phyloP scores from a whole-genome alignment of 139 green algal genomes.

The Yamagishiella unicocca region DNA sequence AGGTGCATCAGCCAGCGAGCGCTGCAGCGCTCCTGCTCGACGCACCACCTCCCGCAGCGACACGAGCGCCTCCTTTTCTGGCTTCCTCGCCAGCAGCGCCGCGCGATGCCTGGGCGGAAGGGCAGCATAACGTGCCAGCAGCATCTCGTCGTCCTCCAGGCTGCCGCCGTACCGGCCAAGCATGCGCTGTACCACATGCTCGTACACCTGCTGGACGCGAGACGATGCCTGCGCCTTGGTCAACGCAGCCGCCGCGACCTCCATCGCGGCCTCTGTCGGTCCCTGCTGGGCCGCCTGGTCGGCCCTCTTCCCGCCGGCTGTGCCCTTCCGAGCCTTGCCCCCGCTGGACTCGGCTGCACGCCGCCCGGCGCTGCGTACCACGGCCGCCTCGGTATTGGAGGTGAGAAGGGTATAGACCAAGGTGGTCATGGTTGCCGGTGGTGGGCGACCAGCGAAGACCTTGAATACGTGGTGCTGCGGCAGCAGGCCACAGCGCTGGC shows the following conservation, averaged over 20 bases:
- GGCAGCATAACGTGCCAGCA: not conserved
- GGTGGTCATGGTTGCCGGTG: not conserved
- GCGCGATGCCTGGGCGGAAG: not conserved
- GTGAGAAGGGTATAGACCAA: constrained; percentile 8
- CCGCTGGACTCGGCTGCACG: not conserved
- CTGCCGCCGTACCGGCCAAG: constrained; percentile 50
- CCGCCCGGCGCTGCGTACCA: not conserved
- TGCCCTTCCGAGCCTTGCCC: not conserved
- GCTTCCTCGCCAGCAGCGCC: constrained; percentile 29
- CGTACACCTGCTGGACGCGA: constrained; percentile 14
- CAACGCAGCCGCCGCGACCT: not conserved
- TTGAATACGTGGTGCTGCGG: constrained; percentile 55
- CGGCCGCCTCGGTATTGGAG: not conserved
- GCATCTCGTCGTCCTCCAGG: constrained; percentile 51
- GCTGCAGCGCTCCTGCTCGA: not conserved
- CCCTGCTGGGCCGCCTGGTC: not conserved
- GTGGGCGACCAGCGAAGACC: constrained; percentile 13
- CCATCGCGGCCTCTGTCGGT: not conserved
- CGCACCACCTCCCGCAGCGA: not conserved
- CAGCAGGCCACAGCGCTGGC: constrained; percentile 24
- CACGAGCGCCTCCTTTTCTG: constrained; percentile 34
- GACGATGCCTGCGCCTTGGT: not conserved
- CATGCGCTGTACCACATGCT: constrained; percentile 19
- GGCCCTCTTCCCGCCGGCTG: not conserved
- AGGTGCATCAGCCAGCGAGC: not conserved